Evolutionary conservation across 2,329 filamentous ascomycete species (phyloP).

Genomic region (Claviceps pazoutovae): DNA sequence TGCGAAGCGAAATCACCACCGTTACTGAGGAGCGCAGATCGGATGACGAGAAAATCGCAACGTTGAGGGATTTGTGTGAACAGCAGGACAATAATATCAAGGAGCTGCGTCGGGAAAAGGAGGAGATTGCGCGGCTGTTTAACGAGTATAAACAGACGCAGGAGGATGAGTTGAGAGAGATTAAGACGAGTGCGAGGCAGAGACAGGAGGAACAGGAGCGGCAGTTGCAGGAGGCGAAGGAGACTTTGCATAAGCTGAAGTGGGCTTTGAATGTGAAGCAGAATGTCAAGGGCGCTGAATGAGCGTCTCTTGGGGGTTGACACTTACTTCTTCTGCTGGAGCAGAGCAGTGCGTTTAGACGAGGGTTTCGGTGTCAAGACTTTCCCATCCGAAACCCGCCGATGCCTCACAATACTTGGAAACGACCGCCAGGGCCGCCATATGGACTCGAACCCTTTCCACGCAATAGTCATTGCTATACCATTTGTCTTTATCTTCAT

Average conservation of each 20-base stretch:
- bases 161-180: constrained; percentile 43
- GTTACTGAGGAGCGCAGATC: constrained; percentile 40
- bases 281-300: constrained; percentile 42
- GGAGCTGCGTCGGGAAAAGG: constrained; percentile 45
- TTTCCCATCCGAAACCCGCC: not conserved
- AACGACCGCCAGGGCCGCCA: not conserved
- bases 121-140: constrained; percentile 45
- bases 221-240: constrained; percentile 42
- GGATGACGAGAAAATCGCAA: constrained; percentile 50
- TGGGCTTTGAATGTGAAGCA: constrained; percentile 60
- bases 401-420: not conserved
- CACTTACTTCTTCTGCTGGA: too few species aligned
- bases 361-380: too few species aligned
- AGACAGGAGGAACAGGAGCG: constrained; percentile 48
- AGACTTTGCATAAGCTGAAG: constrained; percentile 52
- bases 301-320: constrained; percentile 1
- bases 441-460: not conserved
- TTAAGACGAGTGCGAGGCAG: constrained; percentile 41
- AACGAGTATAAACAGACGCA: constrained; percentile 51
- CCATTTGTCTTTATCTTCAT: not conserved
- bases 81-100: constrained; percentile 59
- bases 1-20: constrained; percentile 38
- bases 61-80: constrained; percentile 54
- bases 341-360: too few species aligned
- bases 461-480: constrained; percentile 3